These are phyloP conservation scores for Gonapodya sp. DNA, from an alignment of 192 early-diverging fungal species.

Conservation along the genomic window DNA sequence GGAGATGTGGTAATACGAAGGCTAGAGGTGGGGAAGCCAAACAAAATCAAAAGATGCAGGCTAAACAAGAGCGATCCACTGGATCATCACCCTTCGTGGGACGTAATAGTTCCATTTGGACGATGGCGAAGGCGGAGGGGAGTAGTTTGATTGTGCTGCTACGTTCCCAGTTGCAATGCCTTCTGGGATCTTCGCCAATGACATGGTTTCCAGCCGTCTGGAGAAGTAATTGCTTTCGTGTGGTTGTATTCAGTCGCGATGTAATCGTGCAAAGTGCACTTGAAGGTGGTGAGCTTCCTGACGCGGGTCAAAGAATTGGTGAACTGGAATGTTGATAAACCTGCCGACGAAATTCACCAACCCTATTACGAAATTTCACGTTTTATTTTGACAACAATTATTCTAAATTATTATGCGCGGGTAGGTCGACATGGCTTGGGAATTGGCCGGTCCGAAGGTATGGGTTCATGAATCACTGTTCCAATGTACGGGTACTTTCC, in stretches of 20 bases:
- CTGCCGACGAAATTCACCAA: too few species aligned
- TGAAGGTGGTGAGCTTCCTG: too few species aligned
- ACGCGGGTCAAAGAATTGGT: too few species aligned
- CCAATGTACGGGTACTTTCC: slow-evolving; percentile 73
- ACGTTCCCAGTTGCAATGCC: background rate
- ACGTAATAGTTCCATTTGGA: slow-evolving; percentile 2
- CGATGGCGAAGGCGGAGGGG: background rate
- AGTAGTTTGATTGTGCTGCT: background rate
- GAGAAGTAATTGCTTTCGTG: too few species aligned
- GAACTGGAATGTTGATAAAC: too few species aligned
- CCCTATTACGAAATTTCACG: background rate
- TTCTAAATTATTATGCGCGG: background rate
- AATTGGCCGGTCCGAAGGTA: slow-evolving; percentile 72
- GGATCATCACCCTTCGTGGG: background rate
- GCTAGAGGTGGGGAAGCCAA: too few species aligned
- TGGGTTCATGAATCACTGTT: slow-evolving; percentile 64
- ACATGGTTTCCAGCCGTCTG: too few species aligned
- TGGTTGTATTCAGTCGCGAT: too few species aligned
- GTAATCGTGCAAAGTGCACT: too few species aligned
- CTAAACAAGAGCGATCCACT: background rate
- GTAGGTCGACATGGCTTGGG: slow-evolving; percentile 62
- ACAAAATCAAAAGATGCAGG: background rate
- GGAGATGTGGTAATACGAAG: background rate
- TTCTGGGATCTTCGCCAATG: background rate
- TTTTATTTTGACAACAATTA: background rate